Conservation (phyloP, 208 protist species). For the Leishmania arabica region DNA sequence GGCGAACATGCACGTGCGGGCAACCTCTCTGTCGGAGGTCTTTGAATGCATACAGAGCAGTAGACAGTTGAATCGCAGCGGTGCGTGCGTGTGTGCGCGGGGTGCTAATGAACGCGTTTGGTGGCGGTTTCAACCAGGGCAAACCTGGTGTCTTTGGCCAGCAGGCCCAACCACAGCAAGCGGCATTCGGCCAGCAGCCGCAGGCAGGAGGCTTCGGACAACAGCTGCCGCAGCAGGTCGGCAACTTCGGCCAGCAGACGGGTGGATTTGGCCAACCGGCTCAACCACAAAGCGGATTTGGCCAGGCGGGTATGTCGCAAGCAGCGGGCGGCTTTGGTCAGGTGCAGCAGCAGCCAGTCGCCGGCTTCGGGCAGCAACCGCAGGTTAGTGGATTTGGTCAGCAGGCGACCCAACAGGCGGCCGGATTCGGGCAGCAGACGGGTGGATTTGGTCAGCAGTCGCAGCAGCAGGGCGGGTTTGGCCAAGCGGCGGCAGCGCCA, state of each 20-base stretch:
- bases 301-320: slow-evolving; percentile 2
- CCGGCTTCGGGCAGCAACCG: slow-evolving; percentile 42
- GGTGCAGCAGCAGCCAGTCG: slow-evolving; percentile 24
- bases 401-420: slow-evolving; percentile 11
- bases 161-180: slow-evolving; percentile 13
- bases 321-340: slow-evolving; percentile 34
- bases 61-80: neutral
- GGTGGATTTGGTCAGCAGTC: slow-evolving; percentile 48
- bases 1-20: neutral
- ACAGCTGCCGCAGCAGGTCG: slow-evolving; percentile 12
- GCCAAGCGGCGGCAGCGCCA: neutral
- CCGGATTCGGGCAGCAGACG: slow-evolving; percentile 47
- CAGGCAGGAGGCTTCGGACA: slow-evolving; percentile 19
- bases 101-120: slow-evolving; percentile 19
- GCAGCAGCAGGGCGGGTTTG: slow-evolving; percentile 15
- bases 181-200: slow-evolving; percentile 46
- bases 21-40: neutral
- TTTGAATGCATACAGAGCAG: neutral
- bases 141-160: slow-evolving; percentile 43
- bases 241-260: slow-evolving; percentile 26
- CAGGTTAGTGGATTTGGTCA: slow-evolving; percentile 52
- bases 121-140: slow-evolving; percentile 36
- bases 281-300: slow-evolving; percentile 15
- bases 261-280: slow-evolving; percentile 43
- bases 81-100: neutral